phyloP scores from a whole-genome alignment of 768 basidiomycete species.

The Termitomyces sp. region DNA sequence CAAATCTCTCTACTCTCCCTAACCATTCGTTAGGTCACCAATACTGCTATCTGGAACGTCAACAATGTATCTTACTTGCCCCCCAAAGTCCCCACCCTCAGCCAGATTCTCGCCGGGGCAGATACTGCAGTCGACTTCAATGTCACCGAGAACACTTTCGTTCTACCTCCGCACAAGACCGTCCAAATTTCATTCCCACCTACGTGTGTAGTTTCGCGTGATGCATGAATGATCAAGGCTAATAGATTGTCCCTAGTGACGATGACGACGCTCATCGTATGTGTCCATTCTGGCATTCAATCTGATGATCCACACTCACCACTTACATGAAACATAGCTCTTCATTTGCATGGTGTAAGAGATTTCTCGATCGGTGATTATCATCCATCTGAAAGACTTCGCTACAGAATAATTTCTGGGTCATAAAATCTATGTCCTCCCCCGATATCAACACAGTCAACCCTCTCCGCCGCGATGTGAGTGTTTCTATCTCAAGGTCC shows the following conservation, averaged over 20 bases:
- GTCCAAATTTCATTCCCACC: constrained; percentile 35
- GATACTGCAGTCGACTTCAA: constrained; percentile 31
- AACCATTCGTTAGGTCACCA: constrained; percentile 10
- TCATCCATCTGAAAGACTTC: background rate
- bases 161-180: constrained; percentile 32
- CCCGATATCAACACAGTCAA: constrained; percentile 36
- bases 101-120: constrained; percentile 37
- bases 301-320: background rate
- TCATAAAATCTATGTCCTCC: constrained; percentile 33
- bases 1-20: background rate
- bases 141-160: constrained; percentile 33
- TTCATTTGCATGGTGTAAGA: constrained; percentile 29
- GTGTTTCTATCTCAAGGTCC: background rate
- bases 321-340: constrained; percentile 13
- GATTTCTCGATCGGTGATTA: background rate
- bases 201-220: constrained; percentile 11
- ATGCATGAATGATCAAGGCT: background rate
- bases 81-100: constrained; percentile 25
- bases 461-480: constrained; percentile 33
- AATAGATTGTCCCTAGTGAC: constrained; percentile 9
- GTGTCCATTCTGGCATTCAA: background rate
- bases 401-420: constrained; percentile 34
- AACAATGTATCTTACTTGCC: constrained; percentile 28
- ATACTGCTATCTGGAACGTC: constrained; percentile 26
- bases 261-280: constrained; percentile 27